A percentile compares a stretch with the other conserved stretches of the same genome.
These are phyloP conservation scores for Ustulina deusta DNA, from an alignment of 2,329 filamentous ascomycete genomes.

Conservation along the genomic window DNA sequence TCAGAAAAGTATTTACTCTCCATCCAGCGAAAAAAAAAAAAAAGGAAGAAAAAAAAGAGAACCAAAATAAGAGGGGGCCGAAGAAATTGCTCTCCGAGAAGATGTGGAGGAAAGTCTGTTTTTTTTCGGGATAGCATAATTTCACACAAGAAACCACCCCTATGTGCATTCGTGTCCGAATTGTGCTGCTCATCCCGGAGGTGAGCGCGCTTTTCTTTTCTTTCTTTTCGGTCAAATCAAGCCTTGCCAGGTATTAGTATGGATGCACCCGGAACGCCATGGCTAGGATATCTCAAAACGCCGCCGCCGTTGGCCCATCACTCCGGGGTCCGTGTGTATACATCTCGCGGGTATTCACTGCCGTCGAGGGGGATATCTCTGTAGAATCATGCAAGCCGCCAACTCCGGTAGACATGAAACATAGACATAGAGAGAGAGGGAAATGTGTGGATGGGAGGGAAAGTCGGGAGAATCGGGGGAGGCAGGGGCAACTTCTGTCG, in stretches of 20 bases:
- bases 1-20: conserved; percentile 9
- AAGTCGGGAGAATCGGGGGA: not conserved
- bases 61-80: too few relatives aligned
- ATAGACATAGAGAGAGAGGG: conserved; percentile 10
- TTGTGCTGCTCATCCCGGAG: not conserved
- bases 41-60: too few relatives aligned
- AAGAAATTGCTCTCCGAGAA: not conserved
- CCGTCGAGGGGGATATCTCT: conserved; percentile 32
- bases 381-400: conserved; percentile 29
- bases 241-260: conserved; percentile 2
- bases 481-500: not conserved
- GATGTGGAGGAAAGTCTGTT: not conserved
- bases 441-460: not conserved
- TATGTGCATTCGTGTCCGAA: conserved; percentile 14
- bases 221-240: conserved; percentile 8
- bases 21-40: not conserved
- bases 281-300: conserved; percentile 26
- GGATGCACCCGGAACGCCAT: conserved; percentile 31
- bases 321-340: conserved; percentile 10
- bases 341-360: conserved; percentile 25
- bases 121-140: not conserved
- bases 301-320: conserved; percentile 23
- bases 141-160: not conserved
- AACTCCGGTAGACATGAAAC: conserved; percentile 27
- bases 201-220: not conserved